Evolutionary conservation across 2,329 filamentous ascomycete species (phyloP).

Genomic region (Hortaea sp.): DNA sequence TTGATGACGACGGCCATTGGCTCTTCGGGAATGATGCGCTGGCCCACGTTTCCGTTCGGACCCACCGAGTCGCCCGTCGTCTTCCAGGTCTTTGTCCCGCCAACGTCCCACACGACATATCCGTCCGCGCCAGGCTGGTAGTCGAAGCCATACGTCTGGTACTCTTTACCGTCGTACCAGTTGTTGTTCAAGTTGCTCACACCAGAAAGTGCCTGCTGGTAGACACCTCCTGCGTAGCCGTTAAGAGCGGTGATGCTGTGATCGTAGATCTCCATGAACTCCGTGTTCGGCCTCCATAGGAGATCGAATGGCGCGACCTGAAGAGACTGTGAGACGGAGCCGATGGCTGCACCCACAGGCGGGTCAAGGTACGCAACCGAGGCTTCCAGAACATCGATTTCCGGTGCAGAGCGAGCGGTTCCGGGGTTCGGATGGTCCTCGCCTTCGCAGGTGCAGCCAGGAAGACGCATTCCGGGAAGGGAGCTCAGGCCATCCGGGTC

Average conservation of each 20-base stretch:
- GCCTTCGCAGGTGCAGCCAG: slow-evolving; percentile 55
- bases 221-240: slow-evolving; percentile 50
- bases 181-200: slow-evolving; percentile 53
- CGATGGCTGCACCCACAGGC: slow-evolving; percentile 41
- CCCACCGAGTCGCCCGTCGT: slow-evolving; percentile 50
- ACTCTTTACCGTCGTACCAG: slow-evolving; percentile 56
- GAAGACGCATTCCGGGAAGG: slow-evolving; percentile 60
- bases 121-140: slow-evolving; percentile 50
- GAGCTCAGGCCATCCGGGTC: slow-evolving; percentile 55
- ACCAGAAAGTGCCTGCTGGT: slow-evolving; percentile 54
- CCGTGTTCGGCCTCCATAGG: slow-evolving; percentile 51
- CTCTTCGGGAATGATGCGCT: slow-evolving; percentile 55
- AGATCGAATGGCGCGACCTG: slow-evolving; percentile 62
- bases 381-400: slow-evolving; percentile 66
- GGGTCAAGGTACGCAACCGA: slow-evolving; percentile 45
- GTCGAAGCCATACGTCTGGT: slow-evolving; percentile 55
- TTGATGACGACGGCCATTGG: slow-evolving; percentile 60
- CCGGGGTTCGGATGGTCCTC: slow-evolving; percentile 58
- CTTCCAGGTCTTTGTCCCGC: slow-evolving; percentile 54
- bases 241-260: slow-evolving; percentile 47
- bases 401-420: slow-evolving; percentile 55
- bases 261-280: slow-evolving; percentile 58
- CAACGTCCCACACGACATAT: slow-evolving; percentile 60
- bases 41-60: slow-evolving; percentile 60
- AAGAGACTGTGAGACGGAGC: slow-evolving; percentile 54